These are phyloP conservation scores for Westerdykella sp. DNA, from an alignment of 2,329 filamentous ascomycete genomes.

Conservation along the genomic window DNA sequence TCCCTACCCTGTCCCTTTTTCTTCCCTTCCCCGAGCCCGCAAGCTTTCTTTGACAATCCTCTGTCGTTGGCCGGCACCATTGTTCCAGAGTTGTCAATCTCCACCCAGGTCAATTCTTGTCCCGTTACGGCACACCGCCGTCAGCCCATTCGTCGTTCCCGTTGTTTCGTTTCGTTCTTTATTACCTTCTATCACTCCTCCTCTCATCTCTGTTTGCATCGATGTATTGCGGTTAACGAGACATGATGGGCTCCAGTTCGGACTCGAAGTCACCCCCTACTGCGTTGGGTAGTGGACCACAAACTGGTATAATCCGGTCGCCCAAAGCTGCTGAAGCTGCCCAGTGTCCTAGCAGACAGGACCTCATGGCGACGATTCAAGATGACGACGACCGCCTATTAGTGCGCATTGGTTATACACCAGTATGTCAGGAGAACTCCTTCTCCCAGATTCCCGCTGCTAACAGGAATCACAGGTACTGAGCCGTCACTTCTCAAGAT, in stretches of 20 bases:
- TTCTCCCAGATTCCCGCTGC: not conserved
- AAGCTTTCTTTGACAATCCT: slow-evolving; percentile 10
- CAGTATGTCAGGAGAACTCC: slow-evolving; percentile 39
- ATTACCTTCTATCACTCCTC: slow-evolving; percentile 16
- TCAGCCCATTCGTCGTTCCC: slow-evolving; percentile 14
- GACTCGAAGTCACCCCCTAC: slow-evolving; percentile 15
- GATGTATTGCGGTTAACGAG: slow-evolving; percentile 18
- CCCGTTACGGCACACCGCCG: not conserved
- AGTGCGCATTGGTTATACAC: slow-evolving; percentile 57
- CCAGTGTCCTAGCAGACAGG: slow-evolving; percentile 8
- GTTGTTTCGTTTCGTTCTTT: slow-evolving; percentile 8
- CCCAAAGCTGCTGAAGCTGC: slow-evolving; percentile 23
- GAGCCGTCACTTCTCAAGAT: slow-evolving; percentile 58
- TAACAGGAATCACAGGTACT: slow-evolving; percentile 46
- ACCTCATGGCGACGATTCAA: slow-evolving; percentile 45
- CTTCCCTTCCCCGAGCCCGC: slow-evolving; percentile 18
- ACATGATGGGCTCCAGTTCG: slow-evolving; percentile 26
- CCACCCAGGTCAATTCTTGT: not conserved
- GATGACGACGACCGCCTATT: slow-evolving; percentile 56
- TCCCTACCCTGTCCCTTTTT: slow-evolving; percentile 16
- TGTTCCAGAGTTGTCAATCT: not conserved
- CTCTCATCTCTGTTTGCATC: slow-evolving; percentile 6
- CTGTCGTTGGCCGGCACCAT: slow-evolving; percentile 5
- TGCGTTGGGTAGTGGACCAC: slow-evolving; percentile 8
- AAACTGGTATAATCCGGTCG: slow-evolving; percentile 14